Evolutionary conservation across 495 filamentous ascomycete genomes (phyloP), one percentile per base, ranked within the genome.

Genomic region (Penicillium chermesinum): DNA sequence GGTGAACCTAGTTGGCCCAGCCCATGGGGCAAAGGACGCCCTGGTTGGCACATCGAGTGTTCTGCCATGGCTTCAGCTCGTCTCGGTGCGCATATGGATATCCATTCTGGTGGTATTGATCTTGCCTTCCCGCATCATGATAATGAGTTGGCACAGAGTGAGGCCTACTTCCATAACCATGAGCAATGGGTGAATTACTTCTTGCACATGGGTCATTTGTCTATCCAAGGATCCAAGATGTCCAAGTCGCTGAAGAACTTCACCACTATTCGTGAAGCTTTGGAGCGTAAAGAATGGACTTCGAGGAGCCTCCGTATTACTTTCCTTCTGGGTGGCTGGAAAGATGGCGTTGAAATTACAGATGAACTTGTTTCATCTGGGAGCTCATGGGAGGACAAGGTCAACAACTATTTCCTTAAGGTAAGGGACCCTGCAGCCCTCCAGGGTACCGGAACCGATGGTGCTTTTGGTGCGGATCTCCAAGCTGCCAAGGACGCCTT

Each of bases 31-130:
- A 72, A 79, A 38, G 91, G 91, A 19, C 76, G 93, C 15, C 93
- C 93, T 0, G 93, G 93, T 13, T 96, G 89, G 93, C 93, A 97
- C 65, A 96, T 98, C 52, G 91, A 98, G 71, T 98, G 93, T 80
- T 93, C 87, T 1, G 91, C 88, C 1, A 98, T 98, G 93, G 90
- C 91, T 1, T 90, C 85, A 2, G 86, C 88, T 46, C 80, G 86
- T 25, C 73, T 98, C 4, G 93, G 91, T 7, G 71, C 80, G 35
- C 72, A 80, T 45, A 86, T 98, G 65, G 93, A 98, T 67, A 87
- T 97, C 41, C 91, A 97, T 64, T 91, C 87, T 16, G 93, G 93
- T 7, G 93, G 93, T 32, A 85, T 95, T 44, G 93, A 98, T 64
- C 76, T 97, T 43, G 84, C 85, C 6, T 97, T 97, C 65, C 93